phyloP scores from a whole-genome alignment of 1,284 basidiomycete genomes.

The Volvariella volvacea region DNA sequence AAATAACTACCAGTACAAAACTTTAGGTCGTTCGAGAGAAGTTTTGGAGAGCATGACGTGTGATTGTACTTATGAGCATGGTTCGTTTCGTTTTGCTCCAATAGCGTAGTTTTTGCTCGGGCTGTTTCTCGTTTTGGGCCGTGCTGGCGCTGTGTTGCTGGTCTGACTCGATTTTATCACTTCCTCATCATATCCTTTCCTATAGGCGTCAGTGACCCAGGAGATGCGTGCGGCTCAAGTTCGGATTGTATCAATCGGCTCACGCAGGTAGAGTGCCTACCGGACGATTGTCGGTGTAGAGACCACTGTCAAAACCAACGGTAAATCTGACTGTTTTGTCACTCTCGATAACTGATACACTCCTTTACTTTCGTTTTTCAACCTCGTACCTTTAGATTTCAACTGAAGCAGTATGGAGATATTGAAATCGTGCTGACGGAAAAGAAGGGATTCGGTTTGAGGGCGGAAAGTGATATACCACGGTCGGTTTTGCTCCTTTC shows the following conservation, averaged over 20 bases:
- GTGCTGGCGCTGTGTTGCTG: constrained; percentile 9
- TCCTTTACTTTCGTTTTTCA: constrained; percentile 3
- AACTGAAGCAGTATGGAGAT: constrained; percentile 77
- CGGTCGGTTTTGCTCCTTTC: constrained; percentile 48
- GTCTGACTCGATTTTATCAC: constrained; percentile 15
- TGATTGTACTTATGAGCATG: constrained; percentile 79
- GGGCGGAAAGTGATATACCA: constrained; percentile 65
- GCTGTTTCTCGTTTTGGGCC: constrained; percentile 3
- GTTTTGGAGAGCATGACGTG: constrained; percentile 90
- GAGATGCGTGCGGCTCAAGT: constrained; percentile 77
- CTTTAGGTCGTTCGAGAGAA: constrained; percentile 83
- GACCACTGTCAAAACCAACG: constrained; percentile 88
- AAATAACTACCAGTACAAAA: constrained; percentile 87
- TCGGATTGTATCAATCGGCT: constrained; percentile 97
- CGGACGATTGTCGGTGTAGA: constrained; percentile 83
- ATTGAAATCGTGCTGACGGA: constrained; percentile 93
- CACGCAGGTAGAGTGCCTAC: constrained; percentile 93
- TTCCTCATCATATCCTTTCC: constrained; percentile 12
- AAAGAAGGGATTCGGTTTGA: constrained; percentile 92
- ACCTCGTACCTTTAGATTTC: constrained; percentile 55
- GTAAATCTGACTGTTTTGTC: constrained; percentile 37
- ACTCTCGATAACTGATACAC: no score
- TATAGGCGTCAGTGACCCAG: constrained; percentile 50
- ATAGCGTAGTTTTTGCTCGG: constrained; percentile 11
- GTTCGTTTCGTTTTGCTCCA: constrained; percentile 45